Evolutionary conservation across 805 yeast genomes (phyloP), one percentile per base, ranked within the genome.

Genomic region (Hanseniaspora pseudoguilliermondii): DNA sequence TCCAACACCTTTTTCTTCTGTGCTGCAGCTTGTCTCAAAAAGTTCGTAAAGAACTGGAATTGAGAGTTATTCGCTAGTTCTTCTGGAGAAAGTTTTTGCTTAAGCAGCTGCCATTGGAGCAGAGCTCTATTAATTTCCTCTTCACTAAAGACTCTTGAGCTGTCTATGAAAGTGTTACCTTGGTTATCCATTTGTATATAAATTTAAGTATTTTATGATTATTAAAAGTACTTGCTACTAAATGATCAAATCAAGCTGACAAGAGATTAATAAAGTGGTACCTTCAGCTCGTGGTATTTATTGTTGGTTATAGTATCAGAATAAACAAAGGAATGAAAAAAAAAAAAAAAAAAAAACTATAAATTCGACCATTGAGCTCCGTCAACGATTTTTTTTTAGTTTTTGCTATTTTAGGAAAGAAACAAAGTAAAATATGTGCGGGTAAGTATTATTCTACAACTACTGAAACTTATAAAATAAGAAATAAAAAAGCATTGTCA

Each of bases 41-140:
- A 66, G 41, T 63, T 66, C 4, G 72, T 67, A 49, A 65, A 66
- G 51, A 65, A 68, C n/a, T 65, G 60, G 54, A 65, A 69, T 57
- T 69, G 71, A 1, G 69, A 68, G 11, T 66, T 62, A 41, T 63
- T 65, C 1, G 68, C 65, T 0, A 68, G 70, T 52, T 67, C 66
- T 13, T 36, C 49, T 40, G 66, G 68, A 21, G 70, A 69, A 39
- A 68, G 71, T 42, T 67, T 68, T 38, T 65, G 66, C 11, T 70
- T 64, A 46, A 69, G 53, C 47, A 68, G 70, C 54, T 69, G 72
- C 72, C 72, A 69, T 57, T 70, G 64, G 53, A 60, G 42, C 27
- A 49, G 35, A 40, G 71, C 67, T 42, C 72, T 64, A 49, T 67
- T 68, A n/a, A 69, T 64, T 44, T 69, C 72, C 42, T 69, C 72